Percentiles rank a stretch among this genome's conserved stretches.
Conservation (phyloP, 106 monocot species). For the Dendrobium huoshanense region DNA sequence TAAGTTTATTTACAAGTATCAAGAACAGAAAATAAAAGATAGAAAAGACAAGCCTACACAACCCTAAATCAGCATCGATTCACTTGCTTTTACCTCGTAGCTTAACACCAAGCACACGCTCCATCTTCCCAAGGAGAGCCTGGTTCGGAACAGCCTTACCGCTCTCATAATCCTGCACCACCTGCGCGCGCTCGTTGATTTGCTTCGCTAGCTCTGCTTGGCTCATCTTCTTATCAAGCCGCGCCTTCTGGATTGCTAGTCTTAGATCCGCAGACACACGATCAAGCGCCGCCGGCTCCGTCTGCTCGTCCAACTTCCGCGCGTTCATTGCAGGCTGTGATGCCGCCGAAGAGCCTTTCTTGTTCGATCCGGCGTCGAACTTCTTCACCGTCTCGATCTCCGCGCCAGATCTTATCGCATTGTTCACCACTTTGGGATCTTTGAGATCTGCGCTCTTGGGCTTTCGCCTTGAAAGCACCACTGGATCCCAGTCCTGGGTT, state of each 20-base stretch:
- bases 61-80: no score
- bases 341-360: conserved; percentile 21
- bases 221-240: conserved; percentile 77
- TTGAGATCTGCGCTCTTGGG: conserved; percentile 33
- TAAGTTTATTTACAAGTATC: no score
- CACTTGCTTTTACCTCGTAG: conserved; percentile 38
- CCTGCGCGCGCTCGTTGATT: conserved; percentile 74
- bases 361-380: conserved; percentile 68
- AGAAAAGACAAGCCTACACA: no score
- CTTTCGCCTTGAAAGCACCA: conserved; percentile 30
- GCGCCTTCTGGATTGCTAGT: conserved; percentile 62
- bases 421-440: conserved; percentile 43
- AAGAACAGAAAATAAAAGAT: no score
- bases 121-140: conserved; percentile 77
- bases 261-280: conserved; percentile 53
- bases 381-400: conserved; percentile 59
- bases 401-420: conserved; percentile 59
- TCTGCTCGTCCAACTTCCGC: conserved; percentile 76
- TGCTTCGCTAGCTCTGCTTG: conserved; percentile 81
- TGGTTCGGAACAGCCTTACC: conserved; percentile 77
- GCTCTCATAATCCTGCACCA: conserved; percentile 91
- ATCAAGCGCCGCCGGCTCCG: conserved; percentile 69
- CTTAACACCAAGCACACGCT: conserved; percentile 53
- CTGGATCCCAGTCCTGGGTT: conserved; percentile 64
- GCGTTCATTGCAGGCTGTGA: conserved; percentile 33